Evolutionary conservation across 768 basidiomycete species (phyloP).

Genomic region (Suillus luteus): DNA sequence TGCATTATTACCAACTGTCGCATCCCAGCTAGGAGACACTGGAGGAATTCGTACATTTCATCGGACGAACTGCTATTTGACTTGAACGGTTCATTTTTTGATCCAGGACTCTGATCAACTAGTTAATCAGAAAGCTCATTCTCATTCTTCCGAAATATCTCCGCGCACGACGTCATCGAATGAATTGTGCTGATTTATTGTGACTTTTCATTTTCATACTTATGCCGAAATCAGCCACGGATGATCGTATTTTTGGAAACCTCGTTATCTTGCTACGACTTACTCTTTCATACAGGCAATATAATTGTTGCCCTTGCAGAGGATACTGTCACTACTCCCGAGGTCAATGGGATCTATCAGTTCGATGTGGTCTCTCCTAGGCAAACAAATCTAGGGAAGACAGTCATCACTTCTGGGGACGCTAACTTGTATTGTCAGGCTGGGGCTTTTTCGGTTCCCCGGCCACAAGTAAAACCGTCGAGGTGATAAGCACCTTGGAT

Average conservation of each 20-base stretch:
- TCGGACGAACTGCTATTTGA: too few species aligned
- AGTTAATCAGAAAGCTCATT: neutral
- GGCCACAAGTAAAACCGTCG: slow-evolving; percentile 38
- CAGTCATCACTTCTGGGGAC: slow-evolving; percentile 54
- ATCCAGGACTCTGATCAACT: neutral
- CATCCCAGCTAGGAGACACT: neutral
- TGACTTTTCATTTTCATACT: slow-evolving; percentile 36
- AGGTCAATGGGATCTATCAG: slow-evolving; percentile 50
- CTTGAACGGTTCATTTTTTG: neutral
- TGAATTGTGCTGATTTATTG: slow-evolving; percentile 1
- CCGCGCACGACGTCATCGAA: neutral
- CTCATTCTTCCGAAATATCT: neutral
- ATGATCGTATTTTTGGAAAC: slow-evolving; percentile 56
- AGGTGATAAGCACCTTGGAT: neutral
- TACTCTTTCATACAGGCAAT: slow-evolving; percentile 45
- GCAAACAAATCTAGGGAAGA: neutral
- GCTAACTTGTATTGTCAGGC: slow-evolving; percentile 62
- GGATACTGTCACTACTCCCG: slow-evolving; percentile 58
- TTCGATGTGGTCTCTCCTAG: neutral
- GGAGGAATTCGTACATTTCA: neutral
- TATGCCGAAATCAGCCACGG: slow-evolving; percentile 74
- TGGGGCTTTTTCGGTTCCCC: slow-evolving; percentile 60
- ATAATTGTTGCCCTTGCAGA: slow-evolving; percentile 57
- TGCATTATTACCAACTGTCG: neutral
- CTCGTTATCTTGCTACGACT: slow-evolving; percentile 9